A percentile compares a stretch with the other conserved stretches of the same genome.
Evolutionary conservation across 1,284 basidiomycete species (phyloP).

Genomic region (Peniophora sp.): DNA sequence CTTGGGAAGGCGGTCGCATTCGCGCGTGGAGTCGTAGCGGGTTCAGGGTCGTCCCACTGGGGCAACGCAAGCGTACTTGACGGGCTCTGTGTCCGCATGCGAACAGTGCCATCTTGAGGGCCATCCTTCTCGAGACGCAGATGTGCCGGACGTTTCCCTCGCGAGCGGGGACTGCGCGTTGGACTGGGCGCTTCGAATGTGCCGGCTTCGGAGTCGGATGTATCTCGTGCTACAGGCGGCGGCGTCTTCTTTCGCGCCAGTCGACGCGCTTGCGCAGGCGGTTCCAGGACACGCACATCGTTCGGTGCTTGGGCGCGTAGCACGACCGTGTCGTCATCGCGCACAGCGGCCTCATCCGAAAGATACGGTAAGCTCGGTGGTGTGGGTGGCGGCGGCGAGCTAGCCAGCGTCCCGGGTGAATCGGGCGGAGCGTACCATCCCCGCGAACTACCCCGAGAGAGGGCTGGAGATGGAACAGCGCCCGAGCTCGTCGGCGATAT

Average conservation of each 20-base stretch:
- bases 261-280: slow-evolving; percentile 20
- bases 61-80: slow-evolving; percentile 26
- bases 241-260: slow-evolving; percentile 29
- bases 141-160: slow-evolving; percentile 1
- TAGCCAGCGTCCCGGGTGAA: slow-evolving; percentile 31
- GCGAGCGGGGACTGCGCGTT: slow-evolving; percentile 19
- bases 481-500: too few relatives aligned
- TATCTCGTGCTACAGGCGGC: slow-evolving; percentile 27
- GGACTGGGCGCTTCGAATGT: slow-evolving; percentile 23
- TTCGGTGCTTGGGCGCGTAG: slow-evolving; percentile 6
- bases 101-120: background rate
- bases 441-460: background rate
- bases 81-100: background rate
- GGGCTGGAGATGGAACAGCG: too few relatives aligned
- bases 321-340: slow-evolving; percentile 8
- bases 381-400: slow-evolving; percentile 34
- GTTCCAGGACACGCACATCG: slow-evolving; percentile 18
- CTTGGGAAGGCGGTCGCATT: slow-evolving; percentile 37
- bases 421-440: slow-evolving; percentile 18
- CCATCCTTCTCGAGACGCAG: background rate
- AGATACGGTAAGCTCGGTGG: slow-evolving; percentile 22
- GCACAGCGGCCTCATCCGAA: slow-evolving; percentile 15
- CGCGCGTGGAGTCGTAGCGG: slow-evolving; percentile 46
- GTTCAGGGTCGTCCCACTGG: slow-evolving; percentile 48
- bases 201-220: slow-evolving; percentile 39